These are phyloP conservation scores for Ambrosia hybrid DNA, from an alignment of 140 eudicot species.

Conservation along the genomic window DNA sequence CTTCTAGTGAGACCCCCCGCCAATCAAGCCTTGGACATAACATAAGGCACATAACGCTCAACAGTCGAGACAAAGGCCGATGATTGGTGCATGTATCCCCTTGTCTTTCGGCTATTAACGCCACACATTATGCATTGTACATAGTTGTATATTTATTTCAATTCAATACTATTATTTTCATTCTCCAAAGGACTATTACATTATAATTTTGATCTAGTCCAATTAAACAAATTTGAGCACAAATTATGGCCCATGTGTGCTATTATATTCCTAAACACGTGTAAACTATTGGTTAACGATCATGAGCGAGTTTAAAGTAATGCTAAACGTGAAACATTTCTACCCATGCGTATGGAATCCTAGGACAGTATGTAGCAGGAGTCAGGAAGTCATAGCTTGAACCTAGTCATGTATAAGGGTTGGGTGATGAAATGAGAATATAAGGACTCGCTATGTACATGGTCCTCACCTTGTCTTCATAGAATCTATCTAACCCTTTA, in stretches of 20 bases:
- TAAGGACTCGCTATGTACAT: not conserved
- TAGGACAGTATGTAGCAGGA: not conserved
- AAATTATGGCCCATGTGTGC: not conserved
- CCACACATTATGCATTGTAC: no score
- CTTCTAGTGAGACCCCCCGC: no score
- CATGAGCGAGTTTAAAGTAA: not conserved
- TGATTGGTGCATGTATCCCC: no score
- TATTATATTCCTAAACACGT: not conserved
- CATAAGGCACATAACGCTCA: no score
- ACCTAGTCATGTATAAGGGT: conserved; percentile 16
- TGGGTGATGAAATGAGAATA: conserved; percentile 26
- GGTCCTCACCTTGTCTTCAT: conserved; percentile 8
- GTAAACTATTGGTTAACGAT: not conserved
- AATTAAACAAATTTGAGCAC: not conserved
- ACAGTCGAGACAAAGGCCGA: no score
- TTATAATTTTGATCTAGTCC: not conserved
- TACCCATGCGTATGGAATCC: not conserved
- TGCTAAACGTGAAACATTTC: not conserved
- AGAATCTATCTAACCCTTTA: not conserved
- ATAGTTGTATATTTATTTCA: no score
- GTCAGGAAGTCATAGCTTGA: conserved; percentile 1
- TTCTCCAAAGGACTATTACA: not conserved
- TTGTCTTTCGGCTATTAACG: no score
- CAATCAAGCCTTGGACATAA: no score
- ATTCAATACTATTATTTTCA: no score